Conservation (phyloP, 2,329 filamentous ascomycete species). For the Botrytis elliptica region DNA sequence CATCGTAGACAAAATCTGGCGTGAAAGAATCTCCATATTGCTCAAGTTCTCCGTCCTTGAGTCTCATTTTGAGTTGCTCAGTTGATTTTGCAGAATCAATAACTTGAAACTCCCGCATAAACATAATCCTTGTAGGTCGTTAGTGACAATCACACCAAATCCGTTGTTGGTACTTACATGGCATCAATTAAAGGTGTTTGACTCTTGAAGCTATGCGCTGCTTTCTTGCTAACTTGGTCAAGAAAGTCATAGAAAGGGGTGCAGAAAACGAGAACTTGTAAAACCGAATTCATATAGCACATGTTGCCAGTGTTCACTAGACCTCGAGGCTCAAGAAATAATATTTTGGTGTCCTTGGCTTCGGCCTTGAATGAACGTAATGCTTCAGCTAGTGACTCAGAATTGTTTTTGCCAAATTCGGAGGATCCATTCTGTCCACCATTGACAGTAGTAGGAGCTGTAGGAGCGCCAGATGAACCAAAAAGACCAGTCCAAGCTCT, state of each 20-base stretch:
- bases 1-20: constrained; percentile 93
- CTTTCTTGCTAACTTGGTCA: constrained; percentile 79
- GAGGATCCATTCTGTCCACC: constrained; percentile 37
- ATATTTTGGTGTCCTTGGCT: constrained; percentile 58
- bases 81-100: constrained; percentile 75
- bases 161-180: constrained; percentile 60
- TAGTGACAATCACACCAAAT: constrained; percentile 19
- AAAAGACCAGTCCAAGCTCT: constrained; percentile 71
- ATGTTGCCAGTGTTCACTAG: constrained; percentile 97
- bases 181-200: constrained; percentile 92
- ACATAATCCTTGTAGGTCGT: constrained; percentile 70
- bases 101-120: constrained; percentile 86
- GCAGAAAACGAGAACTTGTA: constrained; percentile 94
- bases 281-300: constrained; percentile 99
- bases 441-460: constrained; percentile 39
- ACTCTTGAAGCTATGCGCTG: constrained; percentile 89
- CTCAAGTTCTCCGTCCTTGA: constrained; percentile 83
- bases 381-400: constrained; percentile 70
- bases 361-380: constrained; percentile 68
- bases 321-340: constrained; percentile 88
- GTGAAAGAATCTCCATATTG: constrained; percentile 88
- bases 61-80: constrained; percentile 68
- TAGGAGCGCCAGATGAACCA: constrained; percentile 45
- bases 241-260: constrained; percentile 93
- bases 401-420: constrained; percentile 47